phyloP scores from a whole-genome alignment of 1,284 basidiomycete species.

The Mycena sp. region DNA sequence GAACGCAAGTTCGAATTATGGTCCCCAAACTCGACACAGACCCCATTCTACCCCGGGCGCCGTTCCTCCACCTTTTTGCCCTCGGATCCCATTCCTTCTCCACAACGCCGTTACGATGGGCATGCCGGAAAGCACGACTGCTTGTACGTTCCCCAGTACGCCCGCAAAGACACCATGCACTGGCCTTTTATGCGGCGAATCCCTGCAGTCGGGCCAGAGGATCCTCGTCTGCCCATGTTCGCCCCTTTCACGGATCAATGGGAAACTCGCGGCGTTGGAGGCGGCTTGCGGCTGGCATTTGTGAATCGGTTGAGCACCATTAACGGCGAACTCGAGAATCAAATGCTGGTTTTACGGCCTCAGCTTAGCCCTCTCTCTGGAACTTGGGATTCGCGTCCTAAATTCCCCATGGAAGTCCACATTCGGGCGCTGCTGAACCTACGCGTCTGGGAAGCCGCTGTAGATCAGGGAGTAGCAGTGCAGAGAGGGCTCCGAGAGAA shows the following conservation, averaged over 20 bases:
- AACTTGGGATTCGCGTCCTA: background rate
- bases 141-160: background rate
- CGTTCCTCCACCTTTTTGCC: no score
- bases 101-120: background rate
- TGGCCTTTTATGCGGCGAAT: conserved; percentile 1
- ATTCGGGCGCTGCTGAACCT: background rate
- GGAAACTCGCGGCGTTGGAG: background rate
- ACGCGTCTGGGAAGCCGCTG: background rate
- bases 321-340: background rate
- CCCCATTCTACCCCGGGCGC: no score
- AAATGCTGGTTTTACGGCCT: no score
- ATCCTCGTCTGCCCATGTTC: background rate
- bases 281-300: no score
- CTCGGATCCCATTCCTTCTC: no score
- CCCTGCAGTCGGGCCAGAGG: fast-evolving
- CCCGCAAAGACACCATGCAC: background rate
- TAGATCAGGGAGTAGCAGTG: background rate
- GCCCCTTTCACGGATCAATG: background rate
- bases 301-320: no score
- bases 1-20: no score
- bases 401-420: background rate
- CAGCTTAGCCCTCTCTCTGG: background rate
- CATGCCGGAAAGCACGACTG: background rate
- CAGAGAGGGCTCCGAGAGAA: background rate
- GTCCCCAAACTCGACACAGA: no score